Evolutionary conservation across 495 filamentous ascomycete species (phyloP).

Genomic region (Neurospora pannonica): DNA sequence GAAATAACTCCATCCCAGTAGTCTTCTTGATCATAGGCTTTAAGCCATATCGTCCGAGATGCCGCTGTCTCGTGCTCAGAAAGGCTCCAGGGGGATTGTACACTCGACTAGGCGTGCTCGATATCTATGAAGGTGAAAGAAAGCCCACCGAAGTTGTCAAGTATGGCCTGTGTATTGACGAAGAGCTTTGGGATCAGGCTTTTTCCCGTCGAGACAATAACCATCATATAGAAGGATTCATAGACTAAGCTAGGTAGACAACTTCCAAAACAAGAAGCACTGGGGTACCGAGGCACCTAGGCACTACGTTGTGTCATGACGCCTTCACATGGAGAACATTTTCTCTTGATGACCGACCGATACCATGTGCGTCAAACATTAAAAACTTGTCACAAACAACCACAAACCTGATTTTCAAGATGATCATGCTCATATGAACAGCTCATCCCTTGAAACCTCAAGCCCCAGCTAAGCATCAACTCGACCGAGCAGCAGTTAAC

Average conservation of each 20-base stretch:
- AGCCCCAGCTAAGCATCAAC: background rate
- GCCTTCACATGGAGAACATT: accelerated
- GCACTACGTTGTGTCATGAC: background rate
- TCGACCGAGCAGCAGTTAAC: background rate
- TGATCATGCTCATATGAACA: background rate
- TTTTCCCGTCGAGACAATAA: background rate
- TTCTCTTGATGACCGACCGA: background rate
- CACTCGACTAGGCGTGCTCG: background rate
- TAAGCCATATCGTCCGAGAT: accelerated
- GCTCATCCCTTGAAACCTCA: background rate
- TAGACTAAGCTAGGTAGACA: background rate
- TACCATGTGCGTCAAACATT: background rate
- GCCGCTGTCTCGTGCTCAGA: background rate
- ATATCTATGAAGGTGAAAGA: accelerated
- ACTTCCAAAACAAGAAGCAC: background rate
- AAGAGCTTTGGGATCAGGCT: background rate
- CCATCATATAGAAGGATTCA: background rate
- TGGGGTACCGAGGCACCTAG: background rate
- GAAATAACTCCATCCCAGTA: background rate
- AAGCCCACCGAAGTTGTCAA: too few species aligned
- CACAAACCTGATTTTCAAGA: background rate
- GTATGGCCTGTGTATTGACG: background rate
- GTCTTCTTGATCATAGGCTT: background rate
- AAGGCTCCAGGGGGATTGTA: background rate
- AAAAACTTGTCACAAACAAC: too few species aligned